These are phyloP conservation scores for Pseudogymnoascus sp. DNA, from an alignment of 2,329 filamentous ascomycete species.

Conservation along the genomic window DNA sequence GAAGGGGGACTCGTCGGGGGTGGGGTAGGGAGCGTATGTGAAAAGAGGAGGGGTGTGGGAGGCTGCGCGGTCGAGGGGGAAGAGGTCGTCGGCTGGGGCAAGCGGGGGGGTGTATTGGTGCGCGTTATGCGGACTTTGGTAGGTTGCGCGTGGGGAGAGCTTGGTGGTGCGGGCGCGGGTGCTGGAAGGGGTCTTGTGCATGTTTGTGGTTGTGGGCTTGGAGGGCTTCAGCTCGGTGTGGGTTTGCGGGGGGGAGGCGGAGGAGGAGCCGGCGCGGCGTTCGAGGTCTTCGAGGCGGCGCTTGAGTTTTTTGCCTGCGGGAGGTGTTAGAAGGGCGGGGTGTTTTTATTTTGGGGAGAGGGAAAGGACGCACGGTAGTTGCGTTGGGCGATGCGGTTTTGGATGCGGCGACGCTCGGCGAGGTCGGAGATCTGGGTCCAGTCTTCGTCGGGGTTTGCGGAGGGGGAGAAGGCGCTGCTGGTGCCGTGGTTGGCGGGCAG, in stretches of 20 bases:
- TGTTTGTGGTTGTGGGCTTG: constrained; percentile 17
- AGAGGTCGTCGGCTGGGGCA: constrained; percentile 57
- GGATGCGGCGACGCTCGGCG: constrained; percentile 85
- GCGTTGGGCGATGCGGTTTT: constrained; percentile 94
- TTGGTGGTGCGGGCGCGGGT: constrained; percentile 16
- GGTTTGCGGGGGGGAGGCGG: constrained; percentile 46
- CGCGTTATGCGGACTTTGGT: constrained; percentile 34
- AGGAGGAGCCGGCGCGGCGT: constrained; percentile 60
- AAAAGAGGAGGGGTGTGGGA: constrained; percentile 64
- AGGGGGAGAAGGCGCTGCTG: constrained; percentile 90
- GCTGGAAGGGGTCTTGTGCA: constrained; percentile 19
- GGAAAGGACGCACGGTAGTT: constrained; percentile 75
- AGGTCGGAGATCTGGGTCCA: constrained; percentile 99
- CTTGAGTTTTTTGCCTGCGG: constrained; percentile 85
- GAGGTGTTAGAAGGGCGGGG: background rate
- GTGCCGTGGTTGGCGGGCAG: constrained; percentile 68
- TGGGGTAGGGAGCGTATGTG: constrained; percentile 57
- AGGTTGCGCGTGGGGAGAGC: constrained; percentile 31
- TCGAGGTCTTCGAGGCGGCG: constrained; percentile 79
- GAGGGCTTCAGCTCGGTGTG: constrained; percentile 34
- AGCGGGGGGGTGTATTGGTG: constrained; percentile 56
- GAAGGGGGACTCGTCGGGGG: constrained; percentile 51
- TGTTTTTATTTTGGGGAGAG: background rate
- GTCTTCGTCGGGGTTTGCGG: constrained; percentile 92
- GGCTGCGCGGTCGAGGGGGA: constrained; percentile 56